These are phyloP conservation scores for Artemisia tridentata DNA, from an alignment of 129 eudicot genomes.

Conservation along the genomic window DNA sequence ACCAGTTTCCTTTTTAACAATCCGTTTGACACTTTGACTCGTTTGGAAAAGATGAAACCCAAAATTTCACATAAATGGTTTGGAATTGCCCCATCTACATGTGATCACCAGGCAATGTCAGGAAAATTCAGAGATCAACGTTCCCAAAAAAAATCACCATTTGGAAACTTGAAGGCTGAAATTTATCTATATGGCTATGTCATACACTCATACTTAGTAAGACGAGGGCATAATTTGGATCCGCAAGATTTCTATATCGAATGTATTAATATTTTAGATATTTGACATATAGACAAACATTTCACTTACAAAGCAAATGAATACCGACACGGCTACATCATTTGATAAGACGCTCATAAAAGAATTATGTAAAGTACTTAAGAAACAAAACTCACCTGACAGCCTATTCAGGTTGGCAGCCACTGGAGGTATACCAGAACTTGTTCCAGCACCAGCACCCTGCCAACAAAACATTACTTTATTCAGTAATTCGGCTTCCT, in stretches of 20 bases:
- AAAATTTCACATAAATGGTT: no score
- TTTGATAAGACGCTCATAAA: no score
- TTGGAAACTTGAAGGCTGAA: no score
- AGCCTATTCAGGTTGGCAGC: constrained; percentile 54
- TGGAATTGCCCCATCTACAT: no score
- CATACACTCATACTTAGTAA: no score
- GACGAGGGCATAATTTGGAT: background rate
- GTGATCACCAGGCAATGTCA: background rate
- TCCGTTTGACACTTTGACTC: no score
- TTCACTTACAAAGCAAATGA: background rate
- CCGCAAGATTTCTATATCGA: background rate
- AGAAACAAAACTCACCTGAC: constrained; percentile 41
- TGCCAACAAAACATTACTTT: constrained; percentile 31
- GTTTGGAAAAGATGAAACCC: no score
- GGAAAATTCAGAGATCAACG: background rate
- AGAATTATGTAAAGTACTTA: no score
- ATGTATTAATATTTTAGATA: background rate
- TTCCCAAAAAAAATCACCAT: background rate
- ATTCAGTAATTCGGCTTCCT: constrained; percentile 7
- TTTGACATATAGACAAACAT: background rate
- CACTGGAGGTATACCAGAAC: constrained; percentile 80
- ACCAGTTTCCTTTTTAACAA: background rate
- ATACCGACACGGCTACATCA: no score
- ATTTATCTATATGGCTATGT: no score
- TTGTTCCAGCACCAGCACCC: constrained; percentile 84